These are phyloP conservation scores for Wickerhamomyces chaumierensis DNA, from an alignment of 805 yeast species.

Conservation along the genomic window DNA sequence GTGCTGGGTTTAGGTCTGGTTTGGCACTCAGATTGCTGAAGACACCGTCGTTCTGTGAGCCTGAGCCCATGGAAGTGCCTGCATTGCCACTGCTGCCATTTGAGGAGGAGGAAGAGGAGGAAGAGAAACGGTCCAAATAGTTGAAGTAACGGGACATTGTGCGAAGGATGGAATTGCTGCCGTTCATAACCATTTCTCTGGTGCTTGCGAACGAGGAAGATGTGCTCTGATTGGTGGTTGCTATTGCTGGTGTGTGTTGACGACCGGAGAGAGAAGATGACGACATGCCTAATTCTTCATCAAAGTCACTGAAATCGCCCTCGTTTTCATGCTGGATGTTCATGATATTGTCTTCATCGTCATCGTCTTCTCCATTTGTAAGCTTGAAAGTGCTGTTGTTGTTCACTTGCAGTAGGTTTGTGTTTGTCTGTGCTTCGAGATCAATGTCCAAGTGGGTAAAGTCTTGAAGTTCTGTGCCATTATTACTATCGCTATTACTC, in stretches of 20 bases:
- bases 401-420: neutral
- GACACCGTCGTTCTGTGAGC: conserved; percentile 69
- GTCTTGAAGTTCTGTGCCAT: neutral
- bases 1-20: conserved; percentile 39
- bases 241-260: neutral
- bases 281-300: neutral
- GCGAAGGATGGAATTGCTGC: neutral
- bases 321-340: neutral
- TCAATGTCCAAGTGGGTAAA: neutral
- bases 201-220: neutral
- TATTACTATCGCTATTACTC: too few relatives aligned
- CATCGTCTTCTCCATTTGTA: neutral
- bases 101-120: too few relatives aligned
- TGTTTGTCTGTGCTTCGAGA: neutral
- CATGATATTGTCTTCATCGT: neutral
- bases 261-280: neutral
- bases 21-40: conserved; percentile 87
- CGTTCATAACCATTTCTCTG: neutral
- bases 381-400: neutral
- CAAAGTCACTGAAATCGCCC: neutral
- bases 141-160: conserved; percentile 20
- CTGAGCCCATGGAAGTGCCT: too few relatives aligned
- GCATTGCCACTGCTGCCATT: too few relatives aligned
- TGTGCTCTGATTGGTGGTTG: neutral
- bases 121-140: conserved; percentile 26